phyloP scores from a whole-genome alignment of 1,284 basidiomycete species.

The Malassezia sympodialis region DNA sequence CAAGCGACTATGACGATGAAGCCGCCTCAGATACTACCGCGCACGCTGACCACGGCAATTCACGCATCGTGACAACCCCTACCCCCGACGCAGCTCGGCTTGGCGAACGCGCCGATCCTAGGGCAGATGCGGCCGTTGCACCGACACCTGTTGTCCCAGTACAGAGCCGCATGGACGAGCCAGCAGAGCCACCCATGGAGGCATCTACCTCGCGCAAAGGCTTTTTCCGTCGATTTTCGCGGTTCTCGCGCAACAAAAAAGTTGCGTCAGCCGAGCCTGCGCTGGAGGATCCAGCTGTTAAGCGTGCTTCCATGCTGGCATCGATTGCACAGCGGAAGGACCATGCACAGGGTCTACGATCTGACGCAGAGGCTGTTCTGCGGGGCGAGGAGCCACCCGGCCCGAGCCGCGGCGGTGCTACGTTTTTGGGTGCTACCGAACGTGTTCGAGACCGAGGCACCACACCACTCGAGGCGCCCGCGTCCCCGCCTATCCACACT shows the following conservation, averaged over 20 bases:
- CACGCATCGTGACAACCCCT: neutral
- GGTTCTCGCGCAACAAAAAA: neutral
- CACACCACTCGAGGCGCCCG: no score
- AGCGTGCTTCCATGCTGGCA: neutral
- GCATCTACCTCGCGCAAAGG: neutral
- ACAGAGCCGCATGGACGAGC: neutral
- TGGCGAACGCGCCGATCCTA: neutral
- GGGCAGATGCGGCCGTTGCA: neutral
- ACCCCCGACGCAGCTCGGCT: neutral
- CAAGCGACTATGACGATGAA: neutral
- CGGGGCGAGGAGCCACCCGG: neutral
- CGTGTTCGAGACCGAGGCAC: no score
- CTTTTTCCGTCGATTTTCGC: neutral
- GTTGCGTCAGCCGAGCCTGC: neutral
- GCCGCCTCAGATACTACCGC: slow-evolving; percentile 1
- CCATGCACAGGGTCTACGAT: slow-evolving; percentile 1
- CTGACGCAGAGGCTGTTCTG: slow-evolving; percentile 5
- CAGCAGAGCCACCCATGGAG: neutral
- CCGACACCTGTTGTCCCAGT: neutral
- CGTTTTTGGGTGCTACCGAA: no score
- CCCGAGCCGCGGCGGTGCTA: neutral
- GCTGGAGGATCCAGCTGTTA: neutral
- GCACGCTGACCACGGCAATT: neutral
- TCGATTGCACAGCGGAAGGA: slow-evolving; percentile 6
- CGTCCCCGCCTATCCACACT: no score